A percentile compares a stretch with the other conserved stretches of the same genome.
Evolutionary conservation across 2,329 filamentous ascomycete species (phyloP).

Genomic region (Leptographium galeiforme): DNA sequence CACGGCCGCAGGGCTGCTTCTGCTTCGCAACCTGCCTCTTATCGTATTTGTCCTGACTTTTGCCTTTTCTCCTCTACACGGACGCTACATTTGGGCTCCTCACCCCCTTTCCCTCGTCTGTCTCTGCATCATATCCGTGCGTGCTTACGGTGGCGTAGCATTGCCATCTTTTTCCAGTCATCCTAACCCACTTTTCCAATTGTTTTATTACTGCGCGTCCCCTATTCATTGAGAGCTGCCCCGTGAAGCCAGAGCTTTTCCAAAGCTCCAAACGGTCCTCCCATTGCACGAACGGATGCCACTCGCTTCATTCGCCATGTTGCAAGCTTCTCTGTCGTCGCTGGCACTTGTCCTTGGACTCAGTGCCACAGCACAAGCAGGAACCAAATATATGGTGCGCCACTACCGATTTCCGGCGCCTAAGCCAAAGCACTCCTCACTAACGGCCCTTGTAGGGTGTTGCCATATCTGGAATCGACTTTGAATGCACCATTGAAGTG

Average conservation of each 20-base stretch:
- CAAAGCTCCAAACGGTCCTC: not conserved
- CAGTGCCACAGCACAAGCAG: constrained; percentile 6
- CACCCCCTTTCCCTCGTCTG: not conserved
- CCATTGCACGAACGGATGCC: not conserved
- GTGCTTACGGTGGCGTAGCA: not conserved
- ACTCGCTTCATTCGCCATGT: not conserved
- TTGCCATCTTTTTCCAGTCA: not conserved
- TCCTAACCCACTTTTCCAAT: too few species aligned
- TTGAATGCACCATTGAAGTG: constrained; percentile 29
- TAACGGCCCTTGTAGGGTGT: constrained; percentile 7
- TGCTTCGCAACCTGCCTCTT: not conserved
- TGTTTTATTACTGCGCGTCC: not conserved
- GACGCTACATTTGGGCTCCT: too few species aligned
- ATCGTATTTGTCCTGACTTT: not conserved
- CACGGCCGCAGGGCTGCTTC: not conserved
- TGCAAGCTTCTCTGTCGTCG: not conserved
- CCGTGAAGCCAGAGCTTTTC: not conserved
- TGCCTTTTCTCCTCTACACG: not conserved
- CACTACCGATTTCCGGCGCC: too few species aligned
- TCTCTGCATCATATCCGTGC: not conserved
- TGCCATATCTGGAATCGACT: constrained; percentile 32
- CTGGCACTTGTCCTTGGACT: constrained; percentile 4
- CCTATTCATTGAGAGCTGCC: not conserved
- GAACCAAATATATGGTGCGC: constrained; percentile 5
- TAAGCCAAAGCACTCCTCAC: not conserved